Conservation (phyloP, 176 grass and related monocot species). For the Tillandsia fasciculata region DNA sequence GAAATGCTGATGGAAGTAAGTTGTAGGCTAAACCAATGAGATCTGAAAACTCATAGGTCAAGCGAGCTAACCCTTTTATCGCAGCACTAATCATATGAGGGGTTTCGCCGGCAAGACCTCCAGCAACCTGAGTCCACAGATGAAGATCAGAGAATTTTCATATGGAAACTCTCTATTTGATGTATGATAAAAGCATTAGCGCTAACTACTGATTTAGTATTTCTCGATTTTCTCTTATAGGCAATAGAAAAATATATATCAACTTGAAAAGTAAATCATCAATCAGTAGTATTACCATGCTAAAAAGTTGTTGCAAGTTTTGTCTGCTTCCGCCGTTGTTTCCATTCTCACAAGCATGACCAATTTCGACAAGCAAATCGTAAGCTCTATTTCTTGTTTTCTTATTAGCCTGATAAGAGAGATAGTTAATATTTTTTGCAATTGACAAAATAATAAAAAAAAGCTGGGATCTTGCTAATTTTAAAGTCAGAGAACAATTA, state of each 20-base stretch:
- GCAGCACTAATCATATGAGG: conserved; percentile 73
- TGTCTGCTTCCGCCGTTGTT: conserved; percentile 47
- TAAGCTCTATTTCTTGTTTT: conserved; percentile 92
- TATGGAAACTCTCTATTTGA: background rate
- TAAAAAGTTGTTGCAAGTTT: conserved; percentile 69
- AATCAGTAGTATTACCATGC: conserved; percentile 55
- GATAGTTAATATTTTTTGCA: background rate
- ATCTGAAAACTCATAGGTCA: conserved; percentile 88
- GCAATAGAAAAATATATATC: conserved; percentile 2
- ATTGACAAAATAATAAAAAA: background rate
- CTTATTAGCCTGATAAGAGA: conserved; percentile 62
- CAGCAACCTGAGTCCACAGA: conserved; percentile 58
- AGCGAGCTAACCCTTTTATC: conserved; percentile 81
- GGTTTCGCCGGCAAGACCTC: conserved; percentile 64
- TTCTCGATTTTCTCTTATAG: background rate
- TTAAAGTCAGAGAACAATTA: too few relatives aligned
- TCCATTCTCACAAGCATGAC: conserved; percentile 62
- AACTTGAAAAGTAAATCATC: conserved; percentile 12
- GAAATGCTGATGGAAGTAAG: conserved; percentile 66
- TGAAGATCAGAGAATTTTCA: conserved; percentile 5
- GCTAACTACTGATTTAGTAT: background rate
- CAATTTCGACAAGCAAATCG: conserved; percentile 91
- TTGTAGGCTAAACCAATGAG: conserved; percentile 79
- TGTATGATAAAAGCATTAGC: background rate
- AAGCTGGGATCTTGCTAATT: too few relatives aligned